These are phyloP conservation scores for Phytophthora nicotianae DNA, from an alignment of 352 stramenopile species.

Conservation along the genomic window DNA sequence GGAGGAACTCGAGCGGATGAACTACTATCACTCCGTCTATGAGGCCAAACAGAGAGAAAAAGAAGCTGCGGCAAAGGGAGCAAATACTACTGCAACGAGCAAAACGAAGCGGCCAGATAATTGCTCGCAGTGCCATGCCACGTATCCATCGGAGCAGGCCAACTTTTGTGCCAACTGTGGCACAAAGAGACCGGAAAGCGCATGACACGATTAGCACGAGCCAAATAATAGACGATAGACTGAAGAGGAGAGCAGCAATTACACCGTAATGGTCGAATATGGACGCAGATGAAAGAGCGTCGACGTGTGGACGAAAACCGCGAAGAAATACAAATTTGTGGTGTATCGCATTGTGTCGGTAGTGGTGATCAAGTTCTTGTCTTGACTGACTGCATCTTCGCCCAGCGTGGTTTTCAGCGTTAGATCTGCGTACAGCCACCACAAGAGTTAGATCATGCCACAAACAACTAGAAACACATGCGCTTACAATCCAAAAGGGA, in stretches of 20 bases:
- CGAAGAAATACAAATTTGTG: slow-evolving; percentile 1
- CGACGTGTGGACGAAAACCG: not conserved
- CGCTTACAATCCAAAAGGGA: slow-evolving; percentile 65
- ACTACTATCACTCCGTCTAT: slow-evolving; percentile 89
- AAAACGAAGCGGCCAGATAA: slow-evolving; percentile 10
- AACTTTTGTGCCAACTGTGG: slow-evolving; percentile 84
- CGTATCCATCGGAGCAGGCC: slow-evolving; percentile 52
- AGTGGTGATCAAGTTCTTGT: not conserved
- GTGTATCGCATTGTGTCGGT: not conserved
- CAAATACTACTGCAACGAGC: not conserved
- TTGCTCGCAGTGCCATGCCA: slow-evolving; percentile 49
- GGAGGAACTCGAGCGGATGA: slow-evolving; percentile 86
- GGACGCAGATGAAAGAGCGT: not conserved
- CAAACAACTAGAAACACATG: not conserved
- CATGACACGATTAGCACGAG: slow-evolving; percentile 18
- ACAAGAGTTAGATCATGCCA: slow-evolving; percentile 12
- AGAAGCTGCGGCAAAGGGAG: not conserved
- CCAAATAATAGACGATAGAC: slow-evolving; percentile 14
- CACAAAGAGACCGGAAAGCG: slow-evolving; percentile 44
- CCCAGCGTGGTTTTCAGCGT: slow-evolving; percentile 4
- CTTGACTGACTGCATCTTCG: not conserved
- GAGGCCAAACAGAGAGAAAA: slow-evolving; percentile 57
- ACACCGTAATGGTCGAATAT: too few relatives aligned
- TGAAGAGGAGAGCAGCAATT: not conserved
- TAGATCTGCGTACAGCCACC: slow-evolving; percentile 24